A percentile compares a stretch with the other conserved stretches of the same genome.
These are phyloP conservation scores for Nicotiana otophora DNA, from an alignment of 257 asterid species.

Conservation along the genomic window DNA sequence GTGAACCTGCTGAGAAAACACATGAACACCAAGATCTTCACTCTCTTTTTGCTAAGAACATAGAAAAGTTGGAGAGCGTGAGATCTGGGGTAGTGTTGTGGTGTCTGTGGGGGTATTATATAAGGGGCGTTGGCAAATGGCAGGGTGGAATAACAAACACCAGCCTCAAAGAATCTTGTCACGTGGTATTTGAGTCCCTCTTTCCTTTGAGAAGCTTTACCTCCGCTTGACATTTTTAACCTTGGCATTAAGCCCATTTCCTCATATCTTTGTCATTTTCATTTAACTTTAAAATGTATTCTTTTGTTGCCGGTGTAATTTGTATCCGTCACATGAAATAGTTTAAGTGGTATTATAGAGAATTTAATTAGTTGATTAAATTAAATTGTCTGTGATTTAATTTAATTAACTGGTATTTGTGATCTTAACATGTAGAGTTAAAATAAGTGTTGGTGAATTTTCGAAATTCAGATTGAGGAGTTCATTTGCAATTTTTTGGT, in stretches of 20 bases:
- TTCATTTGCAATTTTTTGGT: no score
- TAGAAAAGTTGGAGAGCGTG: neutral
- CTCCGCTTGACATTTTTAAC: neutral
- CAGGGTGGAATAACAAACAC: conserved; percentile 5
- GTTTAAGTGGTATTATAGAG: no score
- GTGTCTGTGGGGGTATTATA: neutral
- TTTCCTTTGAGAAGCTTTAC: neutral
- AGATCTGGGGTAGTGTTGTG: neutral
- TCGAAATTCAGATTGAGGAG: no score
- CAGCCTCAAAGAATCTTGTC: conserved; percentile 1
- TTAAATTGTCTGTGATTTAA: no score
- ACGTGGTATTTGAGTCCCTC: neutral
- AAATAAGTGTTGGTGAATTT: no score
- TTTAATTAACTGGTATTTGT: no score
- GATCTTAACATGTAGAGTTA: no score
- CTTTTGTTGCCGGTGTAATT: neutral
- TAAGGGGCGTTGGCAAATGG: neutral
- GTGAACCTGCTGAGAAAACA: neutral
- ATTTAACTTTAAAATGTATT: neutral
- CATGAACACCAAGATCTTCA: neutral
- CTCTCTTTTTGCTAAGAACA: neutral
- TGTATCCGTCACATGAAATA: no score
- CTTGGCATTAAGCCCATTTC: neutral
- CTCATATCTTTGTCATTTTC: neutral
- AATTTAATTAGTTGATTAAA: no score